phyloP scores from a whole-genome alignment of 2,329 filamentous ascomycete genomes.

The Ophiostoma tasmaniense region DNA sequence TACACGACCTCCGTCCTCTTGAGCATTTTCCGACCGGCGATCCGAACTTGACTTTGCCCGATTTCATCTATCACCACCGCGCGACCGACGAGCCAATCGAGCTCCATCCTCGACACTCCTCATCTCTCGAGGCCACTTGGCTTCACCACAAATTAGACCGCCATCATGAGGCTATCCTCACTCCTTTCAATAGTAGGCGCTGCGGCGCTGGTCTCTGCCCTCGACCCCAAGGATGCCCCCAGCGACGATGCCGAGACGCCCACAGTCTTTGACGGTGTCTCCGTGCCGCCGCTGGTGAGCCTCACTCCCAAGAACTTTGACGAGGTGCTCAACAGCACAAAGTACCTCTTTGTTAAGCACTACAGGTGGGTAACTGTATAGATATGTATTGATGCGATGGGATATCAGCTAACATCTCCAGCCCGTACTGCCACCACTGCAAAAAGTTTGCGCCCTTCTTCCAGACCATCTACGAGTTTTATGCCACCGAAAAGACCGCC shows the following conservation, averaged over 20 bases:
- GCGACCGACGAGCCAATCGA: neutral
- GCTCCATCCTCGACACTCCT: neutral
- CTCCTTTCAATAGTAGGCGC: slow-evolving; percentile 41
- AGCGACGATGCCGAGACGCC: slow-evolving; percentile 35
- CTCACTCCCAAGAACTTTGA: slow-evolving; percentile 51
- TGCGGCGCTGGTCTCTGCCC: slow-evolving; percentile 33
- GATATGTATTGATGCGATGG: neutral
- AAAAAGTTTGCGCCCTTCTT: slow-evolving; percentile 70
- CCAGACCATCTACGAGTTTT: slow-evolving; percentile 93
- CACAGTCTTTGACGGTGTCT: slow-evolving; percentile 58
- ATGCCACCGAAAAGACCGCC: slow-evolving; percentile 68
- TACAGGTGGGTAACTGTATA: slow-evolving; percentile 48
- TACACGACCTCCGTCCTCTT: neutral
- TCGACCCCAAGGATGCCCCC: slow-evolving; percentile 11
- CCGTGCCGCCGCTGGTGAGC: slow-evolving; percentile 57
- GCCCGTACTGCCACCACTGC: slow-evolving; percentile 64
- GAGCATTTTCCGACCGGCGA: neutral
- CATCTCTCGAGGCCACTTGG: neutral
- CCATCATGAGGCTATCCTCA: slow-evolving; percentile 37
- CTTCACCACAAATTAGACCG: neutral
- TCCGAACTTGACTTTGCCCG: neutral
- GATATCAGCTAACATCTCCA: slow-evolving; percentile 23
- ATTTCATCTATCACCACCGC: neutral
- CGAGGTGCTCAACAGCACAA: slow-evolving; percentile 44
- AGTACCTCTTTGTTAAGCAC: slow-evolving; percentile 52